Percentiles rank a stretch among this genome's conserved stretches.
Conservation (phyloP, 2,329 filamentous ascomycete genomes). For the Aphanocladium album region DNA sequence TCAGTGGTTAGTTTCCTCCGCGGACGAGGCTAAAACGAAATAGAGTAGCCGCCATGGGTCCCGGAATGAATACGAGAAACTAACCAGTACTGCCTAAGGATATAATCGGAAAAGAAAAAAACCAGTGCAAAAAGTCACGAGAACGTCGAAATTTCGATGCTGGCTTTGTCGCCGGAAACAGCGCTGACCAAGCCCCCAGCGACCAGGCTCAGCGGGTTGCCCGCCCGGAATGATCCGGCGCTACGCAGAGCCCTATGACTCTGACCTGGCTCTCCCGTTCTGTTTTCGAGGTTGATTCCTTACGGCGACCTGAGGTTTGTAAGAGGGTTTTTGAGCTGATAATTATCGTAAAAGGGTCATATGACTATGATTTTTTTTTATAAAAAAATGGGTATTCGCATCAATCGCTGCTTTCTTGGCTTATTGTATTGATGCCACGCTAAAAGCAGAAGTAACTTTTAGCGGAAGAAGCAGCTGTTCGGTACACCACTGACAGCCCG, state of each 20-base stretch:
- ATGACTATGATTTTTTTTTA: constrained; percentile 1
- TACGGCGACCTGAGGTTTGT: not conserved
- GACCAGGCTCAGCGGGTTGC: not conserved
- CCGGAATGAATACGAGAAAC: not conserved
- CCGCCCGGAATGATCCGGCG: constrained; percentile 10
- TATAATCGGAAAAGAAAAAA: not conserved
- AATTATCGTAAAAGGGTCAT: constrained; percentile 3
- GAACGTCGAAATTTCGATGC: not conserved
- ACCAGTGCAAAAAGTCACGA: not conserved
- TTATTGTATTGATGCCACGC: not conserved
- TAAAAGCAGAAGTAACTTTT: not conserved
- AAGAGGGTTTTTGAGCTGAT: not conserved
- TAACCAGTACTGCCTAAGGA: not conserved
- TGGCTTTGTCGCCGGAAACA: constrained; percentile 1
- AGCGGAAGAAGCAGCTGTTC: not conserved
- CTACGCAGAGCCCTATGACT: not conserved
- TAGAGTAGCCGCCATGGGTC: not conserved
- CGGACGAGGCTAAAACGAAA: not conserved
- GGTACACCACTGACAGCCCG: not conserved
- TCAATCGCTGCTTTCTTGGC: not conserved
- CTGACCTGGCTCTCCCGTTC: not conserved
- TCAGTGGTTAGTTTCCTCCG: not conserved
- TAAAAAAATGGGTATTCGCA: too few species aligned
- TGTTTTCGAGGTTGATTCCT: constrained; percentile 5
- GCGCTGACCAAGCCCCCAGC: not conserved